Conservation (phyloP, 208 protist genomes). For the Wallacemonas collosoma region DNA sequence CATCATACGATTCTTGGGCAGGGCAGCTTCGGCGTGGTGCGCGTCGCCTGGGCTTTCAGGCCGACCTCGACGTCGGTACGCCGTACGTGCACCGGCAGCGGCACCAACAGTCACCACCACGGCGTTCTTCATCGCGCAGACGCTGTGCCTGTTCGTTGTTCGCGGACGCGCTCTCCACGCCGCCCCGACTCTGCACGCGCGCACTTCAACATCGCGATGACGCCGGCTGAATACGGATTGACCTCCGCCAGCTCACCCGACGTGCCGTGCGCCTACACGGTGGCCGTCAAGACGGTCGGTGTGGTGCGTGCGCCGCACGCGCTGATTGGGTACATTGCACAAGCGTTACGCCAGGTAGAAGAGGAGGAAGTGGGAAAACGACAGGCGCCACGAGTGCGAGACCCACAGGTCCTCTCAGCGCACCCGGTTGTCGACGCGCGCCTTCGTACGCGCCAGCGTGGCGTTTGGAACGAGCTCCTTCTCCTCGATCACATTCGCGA, state of each 20-base stretch:
- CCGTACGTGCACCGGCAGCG: neutral
- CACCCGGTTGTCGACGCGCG: neutral
- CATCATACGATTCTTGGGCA: slow-evolving; percentile 17
- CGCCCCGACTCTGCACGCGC: neutral
- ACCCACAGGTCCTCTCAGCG: neutral
- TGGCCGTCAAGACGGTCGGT: slow-evolving; percentile 33
- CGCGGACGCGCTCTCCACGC: too few species aligned
- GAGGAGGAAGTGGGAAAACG: too few species aligned
- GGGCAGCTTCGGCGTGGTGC: slow-evolving; percentile 34
- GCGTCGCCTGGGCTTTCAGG: slow-evolving; percentile 32
- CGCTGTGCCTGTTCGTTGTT: too few species aligned
- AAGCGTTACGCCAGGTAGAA: neutral
- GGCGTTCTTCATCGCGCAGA: too few species aligned
- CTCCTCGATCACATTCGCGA: slow-evolving; percentile 32
- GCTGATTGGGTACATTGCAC: neutral
- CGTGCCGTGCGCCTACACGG: slow-evolving; percentile 22
- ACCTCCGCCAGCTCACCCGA: slow-evolving; percentile 4
- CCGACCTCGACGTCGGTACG: neutral
- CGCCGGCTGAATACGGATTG: neutral
- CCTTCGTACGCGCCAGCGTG: neutral
- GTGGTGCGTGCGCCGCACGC: slow-evolving; percentile 8
- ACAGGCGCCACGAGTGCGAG: too few species aligned
- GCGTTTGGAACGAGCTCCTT: slow-evolving; percentile 28
- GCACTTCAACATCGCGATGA: neutral
- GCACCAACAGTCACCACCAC: too few species aligned